Evolutionary conservation across 2,329 filamentous ascomycete genomes (phyloP).

Genomic region (Dryadomyces sulphureus): DNA sequence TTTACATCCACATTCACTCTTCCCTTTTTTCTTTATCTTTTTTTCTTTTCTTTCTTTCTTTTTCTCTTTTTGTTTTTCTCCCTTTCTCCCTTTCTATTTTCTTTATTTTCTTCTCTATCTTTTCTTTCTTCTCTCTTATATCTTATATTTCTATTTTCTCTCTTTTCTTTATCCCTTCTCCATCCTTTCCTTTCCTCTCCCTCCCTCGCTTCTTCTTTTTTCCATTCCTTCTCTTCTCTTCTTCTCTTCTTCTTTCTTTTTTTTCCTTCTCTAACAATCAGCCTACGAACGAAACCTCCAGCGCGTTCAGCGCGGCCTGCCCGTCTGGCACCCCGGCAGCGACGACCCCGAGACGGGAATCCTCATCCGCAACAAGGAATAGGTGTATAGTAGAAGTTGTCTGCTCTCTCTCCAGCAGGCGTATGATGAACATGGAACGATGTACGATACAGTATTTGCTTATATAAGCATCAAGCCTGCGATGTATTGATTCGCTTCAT

Average conservation of each 20-base stretch:
- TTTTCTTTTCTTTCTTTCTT: too few species aligned
- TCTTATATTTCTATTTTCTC: too few species aligned
- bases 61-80: too few species aligned
- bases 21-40: too few species aligned
- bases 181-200: too few species aligned
- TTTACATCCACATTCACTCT: too few species aligned
- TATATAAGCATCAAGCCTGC: too few species aligned
- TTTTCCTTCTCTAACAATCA: neutral
- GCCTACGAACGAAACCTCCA: slow-evolving; percentile 12
- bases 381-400: neutral
- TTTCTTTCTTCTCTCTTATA: too few species aligned
- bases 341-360: slow-evolving; percentile 13
- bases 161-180: too few species aligned
- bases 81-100: neutral
- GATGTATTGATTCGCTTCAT: too few species aligned
- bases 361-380: slow-evolving; percentile 11
- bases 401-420: neutral
- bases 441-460: slow-evolving; percentile 2
- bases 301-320: slow-evolving; percentile 10
- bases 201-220: neutral
- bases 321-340: slow-evolving; percentile 11
- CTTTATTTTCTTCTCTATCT: too few species aligned
- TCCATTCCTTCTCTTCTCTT: neutral
- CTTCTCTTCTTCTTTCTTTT: neutral
- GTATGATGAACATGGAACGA: neutral